Conservation (phyloP, 75 land plant species). For the Pinus tabuliformis region DNA sequence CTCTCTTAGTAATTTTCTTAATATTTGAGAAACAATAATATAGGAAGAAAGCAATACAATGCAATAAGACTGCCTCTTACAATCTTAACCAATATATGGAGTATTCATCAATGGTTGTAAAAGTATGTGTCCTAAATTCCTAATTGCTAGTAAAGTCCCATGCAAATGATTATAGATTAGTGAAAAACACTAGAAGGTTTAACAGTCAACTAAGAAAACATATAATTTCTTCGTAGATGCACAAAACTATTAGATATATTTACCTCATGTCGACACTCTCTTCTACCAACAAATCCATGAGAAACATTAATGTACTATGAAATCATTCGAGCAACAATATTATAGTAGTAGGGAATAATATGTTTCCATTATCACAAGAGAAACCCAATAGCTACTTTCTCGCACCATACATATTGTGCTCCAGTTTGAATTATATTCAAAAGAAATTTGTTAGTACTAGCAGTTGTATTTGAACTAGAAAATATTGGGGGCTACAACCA, state of each 20-base stretch:
- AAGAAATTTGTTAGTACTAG: too few species aligned
- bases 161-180: not conserved
- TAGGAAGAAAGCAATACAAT: too few species aligned
- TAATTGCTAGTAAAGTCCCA: not conserved
- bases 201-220: not conserved
- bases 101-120: not conserved
- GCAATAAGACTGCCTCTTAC: too few species aligned
- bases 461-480: too few species aligned
- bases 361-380: too few species aligned
- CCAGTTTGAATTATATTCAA: too few species aligned
- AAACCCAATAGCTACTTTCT: too few species aligned
- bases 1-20: too few species aligned
- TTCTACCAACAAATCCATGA: conserved; percentile 36
- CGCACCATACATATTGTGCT: too few species aligned
- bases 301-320: conserved; percentile 36
- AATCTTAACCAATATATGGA: not conserved
- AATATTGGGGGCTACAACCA: too few species aligned
- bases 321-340: conserved; percentile 42
- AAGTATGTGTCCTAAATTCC: not conserved
- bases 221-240: not conserved
- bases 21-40: too few species aligned
- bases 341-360: too few species aligned
- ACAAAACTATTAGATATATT: not conserved
- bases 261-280: conserved; percentile 49
- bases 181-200: not conserved